Percentiles rank a stretch among this genome's conserved stretches.
These are phyloP conservation scores for Cladosporium sp. DNA, from an alignment of 2,329 filamentous ascomycete genomes.

Conservation along the genomic window DNA sequence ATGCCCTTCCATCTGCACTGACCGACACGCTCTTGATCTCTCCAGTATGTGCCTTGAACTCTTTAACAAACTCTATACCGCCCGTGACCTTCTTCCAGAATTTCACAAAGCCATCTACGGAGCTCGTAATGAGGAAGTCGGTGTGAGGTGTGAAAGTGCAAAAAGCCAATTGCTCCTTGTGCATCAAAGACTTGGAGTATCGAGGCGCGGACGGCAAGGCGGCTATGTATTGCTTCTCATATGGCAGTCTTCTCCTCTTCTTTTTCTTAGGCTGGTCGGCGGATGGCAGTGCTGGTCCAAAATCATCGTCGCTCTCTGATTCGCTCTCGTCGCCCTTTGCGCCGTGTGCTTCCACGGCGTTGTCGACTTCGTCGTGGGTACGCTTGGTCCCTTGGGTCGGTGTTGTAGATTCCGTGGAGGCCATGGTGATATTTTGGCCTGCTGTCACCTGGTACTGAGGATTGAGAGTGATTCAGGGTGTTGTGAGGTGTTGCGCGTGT, in stretches of 20 bases:
- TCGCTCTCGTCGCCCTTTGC: slow-evolving; percentile 53
- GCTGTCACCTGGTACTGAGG: neutral
- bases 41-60: slow-evolving; percentile 87
- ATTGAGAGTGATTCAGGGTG: neutral
- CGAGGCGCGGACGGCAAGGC: slow-evolving; percentile 77
- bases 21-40: slow-evolving; percentile 82
- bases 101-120: slow-evolving; percentile 93
- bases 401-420: neutral
- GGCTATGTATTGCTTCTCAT: slow-evolving; percentile 92
- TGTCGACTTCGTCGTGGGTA: slow-evolving; percentile 30
- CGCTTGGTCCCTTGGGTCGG: slow-evolving; percentile 32
- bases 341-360: slow-evolving; percentile 15
- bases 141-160: slow-evolving; percentile 85
- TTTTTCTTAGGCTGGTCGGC: slow-evolving; percentile 80
- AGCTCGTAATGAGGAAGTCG: slow-evolving; percentile 94
- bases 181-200: slow-evolving; percentile 97
- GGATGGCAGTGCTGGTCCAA: slow-evolving; percentile 87
- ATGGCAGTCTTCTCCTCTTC: slow-evolving; percentile 85
- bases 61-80: slow-evolving; percentile 96
- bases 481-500: neutral
- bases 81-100: slow-evolving; percentile 94
- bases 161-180: slow-evolving; percentile 90
- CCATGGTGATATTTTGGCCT: slow-evolving; percentile 18
- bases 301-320: slow-evolving; percentile 70
- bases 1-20: slow-evolving; percentile 88